Evolutionary conservation across 495 filamentous ascomycete genomes (phyloP), one percentile per base, ranked within the genome.

Genomic region (Podospora australis): DNA sequence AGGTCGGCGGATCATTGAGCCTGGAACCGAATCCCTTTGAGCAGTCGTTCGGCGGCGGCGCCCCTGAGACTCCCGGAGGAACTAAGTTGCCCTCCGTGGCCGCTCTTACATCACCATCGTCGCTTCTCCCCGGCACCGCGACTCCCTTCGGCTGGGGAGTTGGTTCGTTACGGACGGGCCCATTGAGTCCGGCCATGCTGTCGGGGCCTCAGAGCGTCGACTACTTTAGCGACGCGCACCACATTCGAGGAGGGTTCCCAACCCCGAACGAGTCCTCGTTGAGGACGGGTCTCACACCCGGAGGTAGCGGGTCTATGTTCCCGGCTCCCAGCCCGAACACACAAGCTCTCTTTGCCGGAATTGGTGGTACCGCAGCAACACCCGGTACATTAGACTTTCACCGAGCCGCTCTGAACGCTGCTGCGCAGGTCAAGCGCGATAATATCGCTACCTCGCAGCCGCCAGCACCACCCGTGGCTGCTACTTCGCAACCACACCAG

Each of bases 251-350:
- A 42, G 78, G 84, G 25, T 94, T 97, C 62, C 85, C 85, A n/a
- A 97, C 92, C 2, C 94, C 92, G 3, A 96, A 97, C 80, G 92
- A 98, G 69, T 96, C 90, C 1, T 94, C 88, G 2, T 73, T 98
- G 14, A 79, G 92, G 34, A 92, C 88, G 14, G 92, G 92, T 40
- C 67, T 98, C 49, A 98, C 94, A 25, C 92, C 92, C 14, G 92
- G 92, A 43, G 92, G 92, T 34, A 89, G 91, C 59, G 92, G 92
- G 50, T 95, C 91, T 60, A 96, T 98, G 86, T 98, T 98, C 73
- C 88, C 90, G 24, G 86, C 82, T 24, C 87, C 90, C 4, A 90
- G 87, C 59, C 92, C 92, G 14, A 91, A 84, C 62, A 86, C 87
- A 0, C 83, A 88, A 63, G 81, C 86, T 22, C 60, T 96, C 22